Conservation (phyloP, 305 asterid genomes). For the Plantago lanceolata region DNA sequence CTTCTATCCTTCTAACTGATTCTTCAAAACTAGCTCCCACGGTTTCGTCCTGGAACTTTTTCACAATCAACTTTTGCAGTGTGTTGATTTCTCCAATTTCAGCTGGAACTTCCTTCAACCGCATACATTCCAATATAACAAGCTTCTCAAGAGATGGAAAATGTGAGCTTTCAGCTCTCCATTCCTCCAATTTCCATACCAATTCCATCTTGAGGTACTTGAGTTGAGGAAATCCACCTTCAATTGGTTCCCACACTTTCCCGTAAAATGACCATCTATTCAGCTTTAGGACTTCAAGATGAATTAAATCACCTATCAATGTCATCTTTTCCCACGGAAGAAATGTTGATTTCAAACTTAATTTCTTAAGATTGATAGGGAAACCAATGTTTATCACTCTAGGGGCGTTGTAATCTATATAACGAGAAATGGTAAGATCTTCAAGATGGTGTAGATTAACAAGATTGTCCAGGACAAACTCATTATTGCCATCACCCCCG, state of each 20-base stretch:
- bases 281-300: background rate
- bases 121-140: background rate
- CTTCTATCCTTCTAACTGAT: background rate
- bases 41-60: too few relatives aligned
- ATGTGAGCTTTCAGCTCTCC: background rate
- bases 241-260: background rate
- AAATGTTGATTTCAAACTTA: background rate
- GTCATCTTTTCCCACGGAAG: background rate
- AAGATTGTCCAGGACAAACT: background rate
- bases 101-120: background rate
- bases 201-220: background rate
- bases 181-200: background rate
- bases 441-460: too few relatives aligned
- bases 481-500: background rate
- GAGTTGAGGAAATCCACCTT: background rate
- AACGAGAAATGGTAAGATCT: background rate
- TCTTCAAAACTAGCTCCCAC: background rate
- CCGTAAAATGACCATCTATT: background rate
- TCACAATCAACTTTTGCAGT: background rate
- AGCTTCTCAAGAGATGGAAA: slow-evolving; percentile 1
- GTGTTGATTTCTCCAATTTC: background rate
- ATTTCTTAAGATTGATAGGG: background rate
- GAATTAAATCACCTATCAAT: background rate
- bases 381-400: background rate
- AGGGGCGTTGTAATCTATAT: background rate